These are phyloP conservation scores for Septoria linicola DNA, from an alignment of 2,329 filamentous ascomycete species.

Conservation along the genomic window DNA sequence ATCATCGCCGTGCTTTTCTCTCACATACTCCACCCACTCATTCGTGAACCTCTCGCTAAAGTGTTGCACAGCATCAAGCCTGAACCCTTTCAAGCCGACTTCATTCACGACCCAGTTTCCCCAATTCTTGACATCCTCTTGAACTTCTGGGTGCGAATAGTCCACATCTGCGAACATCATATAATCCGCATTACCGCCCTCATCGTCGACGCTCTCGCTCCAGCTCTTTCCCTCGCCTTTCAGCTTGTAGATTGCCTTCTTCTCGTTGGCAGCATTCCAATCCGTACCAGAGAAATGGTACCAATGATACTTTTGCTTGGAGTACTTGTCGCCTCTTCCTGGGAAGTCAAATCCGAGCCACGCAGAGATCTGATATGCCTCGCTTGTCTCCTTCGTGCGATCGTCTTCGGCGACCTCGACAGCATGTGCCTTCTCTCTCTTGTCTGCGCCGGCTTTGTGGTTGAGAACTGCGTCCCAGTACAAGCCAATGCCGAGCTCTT, in stretches of 20 bases:
- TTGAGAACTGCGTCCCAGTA: slow-evolving; percentile 71
- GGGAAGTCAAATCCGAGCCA: slow-evolving; percentile 68
- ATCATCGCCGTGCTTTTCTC: slow-evolving; percentile 40
- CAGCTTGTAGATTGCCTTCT: slow-evolving; percentile 64
- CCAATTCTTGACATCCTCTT: slow-evolving; percentile 64
- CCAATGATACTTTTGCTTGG: slow-evolving; percentile 62
- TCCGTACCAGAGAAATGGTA: slow-evolving; percentile 67
- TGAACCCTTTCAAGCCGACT: slow-evolving; percentile 62
- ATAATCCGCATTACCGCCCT: slow-evolving; percentile 62
- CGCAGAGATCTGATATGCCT: slow-evolving; percentile 55
- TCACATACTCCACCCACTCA: slow-evolving; percentile 58
- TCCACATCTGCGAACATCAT: slow-evolving; percentile 72
- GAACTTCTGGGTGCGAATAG: slow-evolving; percentile 62
- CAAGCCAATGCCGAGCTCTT: slow-evolving; percentile 55
- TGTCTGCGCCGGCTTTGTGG: slow-evolving; percentile 67
- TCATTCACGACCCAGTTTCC: slow-evolving; percentile 64
- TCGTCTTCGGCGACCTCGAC: slow-evolving; percentile 57
- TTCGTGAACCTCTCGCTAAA: slow-evolving; percentile 64
- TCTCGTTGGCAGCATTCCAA: slow-evolving; percentile 57
- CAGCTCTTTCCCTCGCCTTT: slow-evolving; percentile 54
- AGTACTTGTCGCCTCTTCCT: slow-evolving; percentile 60
- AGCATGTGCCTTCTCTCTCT: slow-evolving; percentile 60
- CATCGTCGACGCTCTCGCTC: slow-evolving; percentile 59
- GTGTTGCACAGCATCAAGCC: slow-evolving; percentile 71
- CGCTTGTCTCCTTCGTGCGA: slow-evolving; percentile 21